These are phyloP conservation scores for Cytospora schulzeri DNA, from an alignment of 2,329 filamentous ascomycete genomes.

Conservation along the genomic window DNA sequence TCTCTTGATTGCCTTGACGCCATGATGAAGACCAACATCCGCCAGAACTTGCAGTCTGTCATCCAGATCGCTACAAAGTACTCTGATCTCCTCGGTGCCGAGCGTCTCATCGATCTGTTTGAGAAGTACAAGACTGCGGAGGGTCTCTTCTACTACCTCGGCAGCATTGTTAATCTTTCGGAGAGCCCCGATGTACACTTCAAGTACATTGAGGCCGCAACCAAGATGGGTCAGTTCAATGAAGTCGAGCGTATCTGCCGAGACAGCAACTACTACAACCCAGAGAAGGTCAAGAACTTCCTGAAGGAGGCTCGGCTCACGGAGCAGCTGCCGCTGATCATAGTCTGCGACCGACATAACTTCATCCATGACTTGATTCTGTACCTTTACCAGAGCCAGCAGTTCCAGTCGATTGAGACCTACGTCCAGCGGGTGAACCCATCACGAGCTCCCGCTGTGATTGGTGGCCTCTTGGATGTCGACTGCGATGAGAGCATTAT, in stretches of 20 bases:
- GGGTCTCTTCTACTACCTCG: slow-evolving; percentile 96
- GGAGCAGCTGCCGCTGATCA: slow-evolving; percentile 94
- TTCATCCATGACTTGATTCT: slow-evolving; percentile 96
- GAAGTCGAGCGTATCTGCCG: slow-evolving; percentile 97
- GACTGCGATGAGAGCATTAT: slow-evolving; percentile 97
- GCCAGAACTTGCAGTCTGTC: slow-evolving; percentile 92
- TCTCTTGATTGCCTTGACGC: slow-evolving; percentile 91
- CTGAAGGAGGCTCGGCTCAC: slow-evolving; percentile 91
- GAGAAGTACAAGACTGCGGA: slow-evolving; percentile 98
- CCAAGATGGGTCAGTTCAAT: slow-evolving; percentile 87
- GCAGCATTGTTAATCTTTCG: slow-evolving; percentile 95
- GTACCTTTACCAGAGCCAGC: slow-evolving; percentile 97
- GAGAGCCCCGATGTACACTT: slow-evolving; percentile 96
- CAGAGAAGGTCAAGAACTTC: slow-evolving; percentile 99
- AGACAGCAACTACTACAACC: slow-evolving; percentile 86
- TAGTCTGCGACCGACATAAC: slow-evolving; percentile 99
- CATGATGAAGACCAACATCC: slow-evolving; percentile 96
- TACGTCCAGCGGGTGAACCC: slow-evolving; percentile 98
- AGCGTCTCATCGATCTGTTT: slow-evolving; percentile 85
- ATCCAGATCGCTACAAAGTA: slow-evolving; percentile 98
- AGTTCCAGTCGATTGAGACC: slow-evolving; percentile 97
- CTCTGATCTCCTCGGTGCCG: slow-evolving; percentile 89
- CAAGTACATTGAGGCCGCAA: slow-evolving; percentile 99
- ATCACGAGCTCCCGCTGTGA: slow-evolving; percentile 83
- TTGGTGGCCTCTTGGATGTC: slow-evolving; percentile 91